These are phyloP conservation scores for Purpureocillium takamizusanense DNA, from an alignment of 2,329 filamentous ascomycete genomes.

Conservation along the genomic window DNA sequence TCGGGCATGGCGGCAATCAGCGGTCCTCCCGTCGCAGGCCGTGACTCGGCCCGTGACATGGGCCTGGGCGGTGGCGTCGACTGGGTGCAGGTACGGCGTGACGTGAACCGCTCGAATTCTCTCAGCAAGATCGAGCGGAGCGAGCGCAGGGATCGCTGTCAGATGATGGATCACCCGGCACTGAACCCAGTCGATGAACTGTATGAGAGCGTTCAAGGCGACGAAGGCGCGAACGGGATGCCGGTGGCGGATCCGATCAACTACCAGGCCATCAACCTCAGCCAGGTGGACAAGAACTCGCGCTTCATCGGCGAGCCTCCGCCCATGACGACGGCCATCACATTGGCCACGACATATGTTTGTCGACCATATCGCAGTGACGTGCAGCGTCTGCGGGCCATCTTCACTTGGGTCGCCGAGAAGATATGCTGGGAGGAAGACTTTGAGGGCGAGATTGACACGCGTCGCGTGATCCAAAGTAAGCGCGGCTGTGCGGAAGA, in stretches of 20 bases:
- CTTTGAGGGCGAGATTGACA: constrained; percentile 76
- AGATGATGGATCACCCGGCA: constrained; percentile 87
- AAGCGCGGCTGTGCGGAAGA: constrained; percentile 83
- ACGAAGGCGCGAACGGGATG: constrained; percentile 78
- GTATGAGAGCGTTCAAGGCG: constrained; percentile 75
- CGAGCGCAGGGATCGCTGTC: constrained; percentile 79
- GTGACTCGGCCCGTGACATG: constrained; percentile 59
- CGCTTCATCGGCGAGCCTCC: constrained; percentile 81
- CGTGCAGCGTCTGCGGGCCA: constrained; percentile 83
- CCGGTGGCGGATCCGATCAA: constrained; percentile 77
- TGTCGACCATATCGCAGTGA: constrained; percentile 92
- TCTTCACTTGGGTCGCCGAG: constrained; percentile 97
- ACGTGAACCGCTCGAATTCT: constrained; percentile 92
- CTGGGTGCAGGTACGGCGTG: constrained; percentile 95
- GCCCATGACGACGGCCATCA: constrained; percentile 70
- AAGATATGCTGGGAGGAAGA: constrained; percentile 94
- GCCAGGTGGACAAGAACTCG: constrained; percentile 89
- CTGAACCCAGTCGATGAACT: constrained; percentile 86
- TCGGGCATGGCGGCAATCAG: constrained; percentile 27
- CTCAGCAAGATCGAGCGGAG: constrained; percentile 79
- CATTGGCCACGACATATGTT: constrained; percentile 81
- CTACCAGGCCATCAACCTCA: constrained; percentile 70
- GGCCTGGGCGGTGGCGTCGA: constrained; percentile 58
- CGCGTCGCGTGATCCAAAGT: constrained; percentile 72
- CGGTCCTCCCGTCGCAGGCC: constrained; percentile 22